Conservation (phyloP, 306 rosid species). For the Aeschynomene evenia region DNA sequence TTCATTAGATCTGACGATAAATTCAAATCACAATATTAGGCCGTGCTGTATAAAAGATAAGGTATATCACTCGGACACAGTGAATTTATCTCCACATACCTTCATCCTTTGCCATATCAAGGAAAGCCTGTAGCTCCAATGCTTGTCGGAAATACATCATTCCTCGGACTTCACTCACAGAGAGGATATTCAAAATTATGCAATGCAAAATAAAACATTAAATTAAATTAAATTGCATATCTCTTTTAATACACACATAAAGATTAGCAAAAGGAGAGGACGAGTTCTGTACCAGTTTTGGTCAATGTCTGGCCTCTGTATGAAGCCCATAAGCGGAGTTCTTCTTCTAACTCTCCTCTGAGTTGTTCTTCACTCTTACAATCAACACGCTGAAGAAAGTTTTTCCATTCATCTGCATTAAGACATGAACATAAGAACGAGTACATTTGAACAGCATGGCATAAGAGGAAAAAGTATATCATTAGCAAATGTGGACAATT, state of each 20-base stretch:
- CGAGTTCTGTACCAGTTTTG: constrained; percentile 68
- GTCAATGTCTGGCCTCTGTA: constrained; percentile 97
- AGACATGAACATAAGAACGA: constrained; percentile 24
- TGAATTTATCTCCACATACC: constrained; percentile 50
- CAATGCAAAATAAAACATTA: constrained; percentile 28
- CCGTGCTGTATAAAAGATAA: constrained; percentile 1
- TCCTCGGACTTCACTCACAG: constrained; percentile 67
- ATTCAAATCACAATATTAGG: constrained; percentile 26
- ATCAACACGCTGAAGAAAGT: constrained; percentile 75
- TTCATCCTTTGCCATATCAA: constrained; percentile 84
- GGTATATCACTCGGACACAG: background rate
- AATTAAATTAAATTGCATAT: constrained; percentile 25
- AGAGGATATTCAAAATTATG: constrained; percentile 22
- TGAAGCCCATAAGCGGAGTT: constrained; percentile 92
- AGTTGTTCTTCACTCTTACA: constrained; percentile 55
- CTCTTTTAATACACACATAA: constrained; percentile 7
- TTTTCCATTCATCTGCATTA: constrained; percentile 83
- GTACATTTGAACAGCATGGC: constrained; percentile 15
- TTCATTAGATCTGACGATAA: constrained; percentile 61
- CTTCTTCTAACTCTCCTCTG: constrained; percentile 54
- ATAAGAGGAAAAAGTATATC: constrained; percentile 17
- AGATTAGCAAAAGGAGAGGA: constrained; percentile 9
- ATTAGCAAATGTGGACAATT: constrained; percentile 1
- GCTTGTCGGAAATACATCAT: constrained; percentile 99
- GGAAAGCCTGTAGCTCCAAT: constrained; percentile 94